Percentiles rank a stretch among this genome's conserved stretches.
These are phyloP conservation scores for Amesomyces nigricolor DNA, from an alignment of 2,329 filamentous ascomycete species.

Conservation along the genomic window DNA sequence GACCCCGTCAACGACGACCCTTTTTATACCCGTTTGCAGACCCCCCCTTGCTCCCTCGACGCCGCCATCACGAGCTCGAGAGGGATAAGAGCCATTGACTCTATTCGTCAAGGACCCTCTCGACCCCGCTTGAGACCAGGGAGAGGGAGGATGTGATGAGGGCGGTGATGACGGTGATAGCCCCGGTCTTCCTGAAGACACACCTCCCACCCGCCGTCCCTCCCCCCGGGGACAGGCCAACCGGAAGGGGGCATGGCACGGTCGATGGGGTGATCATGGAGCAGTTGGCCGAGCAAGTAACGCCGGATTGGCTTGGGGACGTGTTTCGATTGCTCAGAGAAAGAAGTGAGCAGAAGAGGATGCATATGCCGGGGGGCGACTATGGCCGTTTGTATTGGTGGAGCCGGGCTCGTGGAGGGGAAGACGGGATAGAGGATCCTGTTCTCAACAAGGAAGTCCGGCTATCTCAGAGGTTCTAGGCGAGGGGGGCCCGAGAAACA, in stretches of 20 bases:
- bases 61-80: slow-evolving; percentile 31
- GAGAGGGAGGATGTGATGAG: slow-evolving; percentile 29
- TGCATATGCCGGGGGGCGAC: slow-evolving; percentile 39
- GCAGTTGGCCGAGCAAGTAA: slow-evolving; percentile 26
- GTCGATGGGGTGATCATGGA: slow-evolving; percentile 32
- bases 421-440: slow-evolving; percentile 24
- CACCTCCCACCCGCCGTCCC: slow-evolving; percentile 21
- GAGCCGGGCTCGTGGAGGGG: slow-evolving; percentile 28
- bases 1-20: slow-evolving; percentile 43
- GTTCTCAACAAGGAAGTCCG: slow-evolving; percentile 15
- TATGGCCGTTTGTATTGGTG: slow-evolving; percentile 35
- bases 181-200: slow-evolving; percentile 23
- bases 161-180: slow-evolving; percentile 26
- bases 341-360: slow-evolving; percentile 26
- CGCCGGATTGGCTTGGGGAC: slow-evolving; percentile 28
- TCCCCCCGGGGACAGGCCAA: slow-evolving; percentile 25
- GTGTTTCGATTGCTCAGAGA: slow-evolving; percentile 34
- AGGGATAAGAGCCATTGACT: slow-evolving; percentile 40
- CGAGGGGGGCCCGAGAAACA: slow-evolving; percentile 7
- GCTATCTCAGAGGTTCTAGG: slow-evolving; percentile 6
- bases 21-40: slow-evolving; percentile 58
- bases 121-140: slow-evolving; percentile 38
- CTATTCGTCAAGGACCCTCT: slow-evolving; percentile 37
- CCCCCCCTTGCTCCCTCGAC: slow-evolving; percentile 33
- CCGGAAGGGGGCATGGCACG: slow-evolving; percentile 26